Conservation (phyloP, 441 rosid genomes). For the Populus hybrid region DNA sequence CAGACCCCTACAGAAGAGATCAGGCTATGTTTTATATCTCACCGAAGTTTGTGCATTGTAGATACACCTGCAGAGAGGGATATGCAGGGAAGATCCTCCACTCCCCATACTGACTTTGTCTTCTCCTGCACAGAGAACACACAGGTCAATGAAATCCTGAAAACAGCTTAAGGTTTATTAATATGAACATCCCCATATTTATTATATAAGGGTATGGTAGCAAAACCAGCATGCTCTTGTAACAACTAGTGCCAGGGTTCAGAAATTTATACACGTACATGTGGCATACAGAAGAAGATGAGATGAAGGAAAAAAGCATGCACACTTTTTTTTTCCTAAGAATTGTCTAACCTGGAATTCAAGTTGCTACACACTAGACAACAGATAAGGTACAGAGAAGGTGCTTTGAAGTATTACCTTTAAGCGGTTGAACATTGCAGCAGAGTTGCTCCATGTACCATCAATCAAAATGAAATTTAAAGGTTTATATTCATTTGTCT, state of each 20-base stretch:
- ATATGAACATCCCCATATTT: not conserved
- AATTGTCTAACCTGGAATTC: not conserved
- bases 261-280: not conserved
- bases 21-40: conserved; percentile 16
- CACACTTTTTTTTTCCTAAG: not conserved
- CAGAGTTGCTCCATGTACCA: conserved; percentile 96
- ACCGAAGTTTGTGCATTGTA: conserved; percentile 94
- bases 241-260: not conserved
- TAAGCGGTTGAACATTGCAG: conserved; percentile 87
- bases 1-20: not conserved
- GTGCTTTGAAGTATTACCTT: conserved; percentile 39
- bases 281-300: not conserved
- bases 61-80: conserved; percentile 74
- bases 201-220: not conserved
- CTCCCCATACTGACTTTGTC: conserved; percentile 71
- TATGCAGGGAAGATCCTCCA: conserved; percentile 67
- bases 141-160: not conserved
- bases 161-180: not conserved
- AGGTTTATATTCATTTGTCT: conserved; percentile 43
- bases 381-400: not conserved
- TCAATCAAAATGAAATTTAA: conserved; percentile 76
- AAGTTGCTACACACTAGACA: not conserved
- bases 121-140: conserved; percentile 47
- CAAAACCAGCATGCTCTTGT: not conserved
- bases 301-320: not conserved